Evolutionary conservation across 2,329 filamentous ascomycete species (phyloP).

Genomic region (Cladophialophora carrionii): DNA sequence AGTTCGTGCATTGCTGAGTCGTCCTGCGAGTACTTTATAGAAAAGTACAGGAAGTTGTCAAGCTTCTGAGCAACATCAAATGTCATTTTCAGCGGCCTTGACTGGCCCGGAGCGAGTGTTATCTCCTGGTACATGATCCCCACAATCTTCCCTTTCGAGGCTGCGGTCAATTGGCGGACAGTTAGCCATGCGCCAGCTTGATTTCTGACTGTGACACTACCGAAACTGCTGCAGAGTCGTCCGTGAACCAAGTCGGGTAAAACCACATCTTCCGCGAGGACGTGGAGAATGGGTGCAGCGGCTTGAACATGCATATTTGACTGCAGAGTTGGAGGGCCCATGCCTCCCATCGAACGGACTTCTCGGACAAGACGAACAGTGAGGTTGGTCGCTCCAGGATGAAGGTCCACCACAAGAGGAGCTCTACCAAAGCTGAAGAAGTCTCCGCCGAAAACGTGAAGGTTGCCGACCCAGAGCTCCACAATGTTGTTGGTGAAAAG

Average conservation of each 20-base stretch:
- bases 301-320: slow-evolving; percentile 46
- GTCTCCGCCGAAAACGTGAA: slow-evolving; percentile 61
- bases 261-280: slow-evolving; percentile 46
- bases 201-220: slow-evolving; percentile 30
- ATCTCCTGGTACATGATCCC: slow-evolving; percentile 12
- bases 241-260: slow-evolving; percentile 58
- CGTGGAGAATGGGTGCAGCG: slow-evolving; percentile 39
- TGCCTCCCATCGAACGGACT: slow-evolving; percentile 60
- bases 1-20: slow-evolving; percentile 16
- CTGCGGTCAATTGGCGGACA: slow-evolving; percentile 11
- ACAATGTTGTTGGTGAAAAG: slow-evolving; percentile 55
- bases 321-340: slow-evolving; percentile 52
- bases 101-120: slow-evolving; percentile 41
- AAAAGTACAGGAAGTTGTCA: slow-evolving; percentile 16
- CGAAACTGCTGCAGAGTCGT: slow-evolving; percentile 52
- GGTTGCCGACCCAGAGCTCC: slow-evolving; percentile 58
- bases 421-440: slow-evolving; percentile 57
- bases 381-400: slow-evolving; percentile 55
- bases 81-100: slow-evolving; percentile 40
- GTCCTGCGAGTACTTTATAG: slow-evolving; percentile 15
- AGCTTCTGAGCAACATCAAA: slow-evolving; percentile 9
- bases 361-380: slow-evolving; percentile 60
- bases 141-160: not conserved
- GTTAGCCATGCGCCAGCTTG: slow-evolving; percentile 25
- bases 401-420: slow-evolving; percentile 55